Evolutionary conservation across 345 rosid species (phyloP), one percentile per base, ranked within the genome.

Genomic region (Syzygium aromaticum): DNA sequence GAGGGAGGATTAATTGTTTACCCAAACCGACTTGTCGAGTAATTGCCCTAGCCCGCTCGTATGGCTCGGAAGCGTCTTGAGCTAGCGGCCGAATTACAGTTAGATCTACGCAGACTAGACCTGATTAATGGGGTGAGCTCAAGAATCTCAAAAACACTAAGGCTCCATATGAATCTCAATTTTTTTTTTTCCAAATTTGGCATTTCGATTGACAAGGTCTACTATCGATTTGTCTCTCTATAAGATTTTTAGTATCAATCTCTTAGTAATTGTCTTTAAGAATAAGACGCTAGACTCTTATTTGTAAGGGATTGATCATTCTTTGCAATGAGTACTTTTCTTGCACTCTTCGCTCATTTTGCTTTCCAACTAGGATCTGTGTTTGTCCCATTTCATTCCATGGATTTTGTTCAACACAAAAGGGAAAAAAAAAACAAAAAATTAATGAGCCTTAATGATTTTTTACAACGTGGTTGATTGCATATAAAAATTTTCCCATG

Each of bases 1-100:
- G 90, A 88, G 90, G 67, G 91, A 85, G 87, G 86, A 88, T 38
- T 27, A 49, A 25, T 43, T 43, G 46, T 84, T n/a, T 12, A 28
- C 25, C n/a, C 64, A 6, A 59, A 27, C 64, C 64, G 64, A 59
- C 64, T 59, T 0, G 28, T 27, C 46, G 25, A 6, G 6, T 28
- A 11, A 16, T 64, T 64, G 19, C 22, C 22, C 40, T 11, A 28
- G 22, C 77, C 77, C 40, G 11, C 40, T 64, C 77, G 30, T 6
- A 28, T 28, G 77, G 25, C 43, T 23, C 12, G 49, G 49, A 67
- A 38, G 46, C 25, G 9, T 67, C 80, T 33, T 33, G 21, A 67
- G 25, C 23, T 54, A 23, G 8, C 1, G 25, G 10, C 21, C 25
- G 46, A 67, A 21, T 67, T 46, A 4, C 5, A 21, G 28, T 3